Evolutionary conservation across 768 basidiomycete species (phyloP), one percentile per base, ranked within the genome.

Genomic region (Mycena albidolilacea): DNA sequence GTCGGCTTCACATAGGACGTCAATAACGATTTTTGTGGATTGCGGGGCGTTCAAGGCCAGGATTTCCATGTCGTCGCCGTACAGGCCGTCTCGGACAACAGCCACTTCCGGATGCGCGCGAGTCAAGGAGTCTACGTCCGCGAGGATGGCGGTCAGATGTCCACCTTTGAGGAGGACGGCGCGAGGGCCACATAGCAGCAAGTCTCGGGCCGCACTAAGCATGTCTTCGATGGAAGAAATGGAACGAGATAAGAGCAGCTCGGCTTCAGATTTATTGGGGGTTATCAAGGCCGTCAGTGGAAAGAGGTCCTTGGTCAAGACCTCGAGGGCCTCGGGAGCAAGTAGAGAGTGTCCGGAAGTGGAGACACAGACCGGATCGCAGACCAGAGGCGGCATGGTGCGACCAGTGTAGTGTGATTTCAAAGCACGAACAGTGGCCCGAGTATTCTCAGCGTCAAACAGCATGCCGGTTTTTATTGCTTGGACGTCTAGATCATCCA

Each of bases 391-490:
- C 0, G 91, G 87, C 38, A 81, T 74, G 11, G 70, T 71, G 12
- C 77, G 72, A 7, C 69, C 44, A 19, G 76, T 64, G 77, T 86
- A 89, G 72, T 86, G 83, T 0, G 75, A 54, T 54, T 80, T 86
- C 54, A 97, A 85, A 12, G 88, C 83, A 2, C 80, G 72, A 2
- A 89, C 87, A 5, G 95, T 86, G 0, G 87, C 84, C 12, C 79
- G 82, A 30, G 90, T 89, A 57, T 86, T 90, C 0, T 82, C 85
- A 0, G 87, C 84, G 70, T 92, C 89, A 77, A 87, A 92, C 0
- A 98, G 86, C 97, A 98, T 97, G 14, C 97, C 97, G 0, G 93
- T 94, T 82, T 98, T 98, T 75, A 98, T 89, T 1, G 91, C 93
- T 48, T 86, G 82, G 12, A 95, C 84, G 7, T 90, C 82, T 46